Evolutionary conservation across 768 basidiomycete species (phyloP).

Genomic region (Pleurotus tuber-regium): DNA sequence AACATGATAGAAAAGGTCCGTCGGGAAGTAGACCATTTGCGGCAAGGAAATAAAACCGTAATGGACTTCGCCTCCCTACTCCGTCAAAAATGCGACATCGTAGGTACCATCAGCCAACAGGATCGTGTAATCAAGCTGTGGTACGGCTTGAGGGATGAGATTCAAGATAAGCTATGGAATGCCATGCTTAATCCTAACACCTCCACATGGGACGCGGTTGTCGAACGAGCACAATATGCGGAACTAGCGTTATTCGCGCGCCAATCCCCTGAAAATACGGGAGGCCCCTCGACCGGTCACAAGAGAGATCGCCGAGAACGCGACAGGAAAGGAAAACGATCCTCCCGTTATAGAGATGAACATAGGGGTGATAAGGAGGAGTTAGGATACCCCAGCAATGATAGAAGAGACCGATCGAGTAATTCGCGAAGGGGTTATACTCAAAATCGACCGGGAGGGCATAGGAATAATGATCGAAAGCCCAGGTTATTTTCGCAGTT

Average conservation of each 20-base stretch:
- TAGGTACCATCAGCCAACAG: not conserved
- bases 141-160: not conserved
- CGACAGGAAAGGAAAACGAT: not conserved
- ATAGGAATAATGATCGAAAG: not conserved
- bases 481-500: not conserved
- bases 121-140: not conserved
- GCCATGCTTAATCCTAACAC: slow-evolving; percentile 24
- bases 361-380: too few species aligned
- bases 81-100: not conserved
- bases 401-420: not conserved
- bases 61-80: not conserved
- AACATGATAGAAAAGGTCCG: not conserved
- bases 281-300: not conserved
- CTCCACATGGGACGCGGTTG: slow-evolving; percentile 21
- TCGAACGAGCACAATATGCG: slow-evolving; percentile 2
- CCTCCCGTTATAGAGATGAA: not conserved
- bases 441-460: not conserved
- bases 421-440: not conserved
- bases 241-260: not conserved
- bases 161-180: not conserved
- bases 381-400: not conserved
- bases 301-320: not conserved
- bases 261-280: not conserved
- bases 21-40: not conserved
- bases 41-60: not conserved